Evolutionary conservation across 2,329 filamentous ascomycete genomes (phyloP).

Genomic region (Fusarium sp.): DNA sequence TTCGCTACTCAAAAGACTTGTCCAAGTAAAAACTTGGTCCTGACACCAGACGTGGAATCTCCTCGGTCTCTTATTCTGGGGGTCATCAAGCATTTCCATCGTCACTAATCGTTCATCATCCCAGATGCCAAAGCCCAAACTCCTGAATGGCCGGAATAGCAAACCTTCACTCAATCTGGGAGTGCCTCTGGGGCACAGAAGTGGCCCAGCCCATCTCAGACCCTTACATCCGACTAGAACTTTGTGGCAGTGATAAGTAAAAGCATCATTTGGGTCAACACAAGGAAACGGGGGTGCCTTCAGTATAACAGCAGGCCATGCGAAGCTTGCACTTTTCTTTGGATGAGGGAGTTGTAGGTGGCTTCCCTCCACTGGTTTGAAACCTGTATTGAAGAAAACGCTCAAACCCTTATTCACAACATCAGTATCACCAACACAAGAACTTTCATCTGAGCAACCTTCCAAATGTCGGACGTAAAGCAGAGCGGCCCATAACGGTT

Average conservation of each 20-base stretch:
- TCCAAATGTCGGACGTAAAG: slow-evolving; percentile 12
- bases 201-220: slow-evolving; percentile 3
- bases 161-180: slow-evolving; percentile 10
- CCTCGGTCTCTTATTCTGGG: background rate
- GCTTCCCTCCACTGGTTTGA: background rate
- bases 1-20: slow-evolving; percentile 3
- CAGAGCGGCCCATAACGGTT: slow-evolving; percentile 12
- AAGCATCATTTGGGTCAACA: background rate
- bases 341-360: background rate
- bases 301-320: background rate
- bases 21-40: slow-evolving; percentile 34
- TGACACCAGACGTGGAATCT: slow-evolving; percentile 19
- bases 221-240: slow-evolving; percentile 7
- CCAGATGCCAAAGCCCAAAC: slow-evolving; percentile 22
- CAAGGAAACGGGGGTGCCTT: slow-evolving; percentile 1
- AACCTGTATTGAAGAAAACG: slow-evolving; percentile 18
- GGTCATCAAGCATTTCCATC: slow-evolving; percentile 30
- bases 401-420: background rate
- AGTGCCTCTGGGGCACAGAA: background rate
- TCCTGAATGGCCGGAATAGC: slow-evolving; percentile 21
- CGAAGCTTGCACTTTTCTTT: background rate
- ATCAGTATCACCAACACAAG: slow-evolving; percentile 18
- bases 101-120: slow-evolving; percentile 21
- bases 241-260: slow-evolving; percentile 4
- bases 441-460: background rate